Percentiles rank a stretch among this genome's conserved stretches.
These are phyloP conservation scores for Plasmodium cynomolgi DNA, from an alignment of 169 alveolate species.

Conservation along the genomic window DNA sequence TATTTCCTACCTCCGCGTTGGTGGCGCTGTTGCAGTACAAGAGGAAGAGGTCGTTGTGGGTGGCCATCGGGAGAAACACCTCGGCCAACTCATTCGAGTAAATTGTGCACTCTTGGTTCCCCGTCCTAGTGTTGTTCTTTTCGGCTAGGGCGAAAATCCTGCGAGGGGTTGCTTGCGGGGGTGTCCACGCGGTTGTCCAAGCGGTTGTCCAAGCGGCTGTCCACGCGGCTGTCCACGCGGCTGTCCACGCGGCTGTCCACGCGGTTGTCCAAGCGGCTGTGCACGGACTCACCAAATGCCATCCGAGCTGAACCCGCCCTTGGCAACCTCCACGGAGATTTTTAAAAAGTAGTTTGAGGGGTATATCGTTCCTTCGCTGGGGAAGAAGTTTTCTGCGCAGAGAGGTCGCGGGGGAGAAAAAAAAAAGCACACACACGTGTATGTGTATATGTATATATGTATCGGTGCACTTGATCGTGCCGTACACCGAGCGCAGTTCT, in stretches of 20 bases:
- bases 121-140: background rate
- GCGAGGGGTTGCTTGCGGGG: background rate
- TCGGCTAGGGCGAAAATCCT: constrained; percentile 53
- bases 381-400: constrained; percentile 27
- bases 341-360: constrained; percentile 41
- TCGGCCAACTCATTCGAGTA: constrained; percentile 1
- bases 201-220: too few relatives aligned
- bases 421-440: background rate
- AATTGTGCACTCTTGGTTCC: constrained; percentile 33
- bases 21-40: constrained; percentile 50
- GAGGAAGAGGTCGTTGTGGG: constrained; percentile 8
- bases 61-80: constrained; percentile 10
- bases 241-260: background rate
- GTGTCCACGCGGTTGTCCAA: background rate
- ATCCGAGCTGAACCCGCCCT: constrained; percentile 17
- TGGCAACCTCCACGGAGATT: constrained; percentile 34
- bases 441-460: background rate
- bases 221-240: too few relatives aligned
- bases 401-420: background rate
- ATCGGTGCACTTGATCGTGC: background rate
- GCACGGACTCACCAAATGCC: constrained; percentile 34
- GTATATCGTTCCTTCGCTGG: constrained; percentile 6
- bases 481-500: background rate
- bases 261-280: too few relatives aligned
- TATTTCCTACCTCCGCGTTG: constrained; percentile 14